A percentile compares a stretch with the other conserved stretches of the same genome.
phyloP scores from a whole-genome alignment of 2,329 filamentous ascomycete species.

The Fusarium illudens region DNA sequence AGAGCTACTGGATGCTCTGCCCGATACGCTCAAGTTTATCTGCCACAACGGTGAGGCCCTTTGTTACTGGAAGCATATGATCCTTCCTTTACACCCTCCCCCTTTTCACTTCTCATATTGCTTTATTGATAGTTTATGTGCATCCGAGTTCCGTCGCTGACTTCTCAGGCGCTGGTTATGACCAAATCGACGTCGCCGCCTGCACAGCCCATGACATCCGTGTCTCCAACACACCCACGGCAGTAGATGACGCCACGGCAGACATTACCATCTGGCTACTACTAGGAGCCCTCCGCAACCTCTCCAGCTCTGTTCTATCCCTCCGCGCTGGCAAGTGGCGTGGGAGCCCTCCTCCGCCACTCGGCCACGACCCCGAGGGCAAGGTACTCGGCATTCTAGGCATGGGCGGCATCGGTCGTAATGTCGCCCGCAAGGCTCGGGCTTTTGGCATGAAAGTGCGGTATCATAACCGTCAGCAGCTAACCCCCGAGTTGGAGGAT shows the following conservation, averaged over 20 bases:
- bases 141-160: not conserved
- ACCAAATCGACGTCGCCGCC: constrained; percentile 78
- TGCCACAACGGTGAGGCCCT: constrained; percentile 64
- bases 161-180: constrained; percentile 78
- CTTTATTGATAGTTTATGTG: not conserved
- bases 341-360: constrained; percentile 62
- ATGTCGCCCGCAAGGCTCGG: constrained; percentile 76
- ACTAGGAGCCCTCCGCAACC: constrained; percentile 79
- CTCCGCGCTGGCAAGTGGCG: constrained; percentile 75
- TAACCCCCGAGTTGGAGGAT: constrained; percentile 64
- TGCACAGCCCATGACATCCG: constrained; percentile 72
- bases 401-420: constrained; percentile 86
- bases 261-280: constrained; percentile 84
- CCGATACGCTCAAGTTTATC: constrained; percentile 63
- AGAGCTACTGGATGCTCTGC: constrained; percentile 70
- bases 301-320: constrained; percentile 71
- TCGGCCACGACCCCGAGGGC: constrained; percentile 80
- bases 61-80: constrained; percentile 1
- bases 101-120: not conserved
- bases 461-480: constrained; percentile 75
- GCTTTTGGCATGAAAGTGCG: constrained; percentile 79
- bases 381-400: constrained; percentile 83
- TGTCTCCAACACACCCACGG: constrained; percentile 83
- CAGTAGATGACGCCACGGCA: constrained; percentile 84
- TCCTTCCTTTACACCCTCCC: not conserved